Evolutionary conservation across 257 asterid species (phyloP).

Genomic region (Solanum paucissectum): DNA sequence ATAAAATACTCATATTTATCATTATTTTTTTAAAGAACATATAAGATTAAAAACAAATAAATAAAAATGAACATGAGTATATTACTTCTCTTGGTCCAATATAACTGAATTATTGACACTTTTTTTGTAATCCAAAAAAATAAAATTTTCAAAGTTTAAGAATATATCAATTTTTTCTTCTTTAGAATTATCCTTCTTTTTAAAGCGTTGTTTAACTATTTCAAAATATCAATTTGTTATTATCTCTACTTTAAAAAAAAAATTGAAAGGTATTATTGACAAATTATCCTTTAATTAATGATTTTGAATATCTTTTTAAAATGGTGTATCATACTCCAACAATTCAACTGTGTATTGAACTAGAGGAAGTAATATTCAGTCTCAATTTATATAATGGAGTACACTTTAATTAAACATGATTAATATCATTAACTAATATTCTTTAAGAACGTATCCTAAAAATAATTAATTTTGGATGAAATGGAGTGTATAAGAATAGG

Average conservation of each 20-base stretch:
- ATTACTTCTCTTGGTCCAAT: background rate
- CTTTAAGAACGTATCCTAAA: too few species aligned
- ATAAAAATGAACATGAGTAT: background rate
- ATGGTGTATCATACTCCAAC: background rate
- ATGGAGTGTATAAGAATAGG: background rate
- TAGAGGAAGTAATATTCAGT: too few species aligned
- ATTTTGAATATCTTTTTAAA: too few species aligned
- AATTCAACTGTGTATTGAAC: background rate
- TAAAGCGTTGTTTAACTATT: background rate
- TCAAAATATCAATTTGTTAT: background rate
- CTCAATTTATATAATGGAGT: too few species aligned
- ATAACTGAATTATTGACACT: background rate
- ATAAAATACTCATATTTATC: background rate
- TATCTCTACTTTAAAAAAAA: background rate
- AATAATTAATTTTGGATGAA: background rate
- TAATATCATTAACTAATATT: too few species aligned
- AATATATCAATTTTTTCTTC: background rate
- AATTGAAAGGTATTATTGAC: background rate
- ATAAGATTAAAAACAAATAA: background rate
- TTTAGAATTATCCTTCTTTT: background rate
- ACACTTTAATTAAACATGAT: background rate
- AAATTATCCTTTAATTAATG: too few species aligned
- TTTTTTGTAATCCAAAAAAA: background rate
- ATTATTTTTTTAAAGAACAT: background rate
- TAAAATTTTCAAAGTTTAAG: background rate